These are phyloP conservation scores for Phaffomyces thermotolerans DNA, from an alignment of 805 yeast genomes.

Conservation along the genomic window DNA sequence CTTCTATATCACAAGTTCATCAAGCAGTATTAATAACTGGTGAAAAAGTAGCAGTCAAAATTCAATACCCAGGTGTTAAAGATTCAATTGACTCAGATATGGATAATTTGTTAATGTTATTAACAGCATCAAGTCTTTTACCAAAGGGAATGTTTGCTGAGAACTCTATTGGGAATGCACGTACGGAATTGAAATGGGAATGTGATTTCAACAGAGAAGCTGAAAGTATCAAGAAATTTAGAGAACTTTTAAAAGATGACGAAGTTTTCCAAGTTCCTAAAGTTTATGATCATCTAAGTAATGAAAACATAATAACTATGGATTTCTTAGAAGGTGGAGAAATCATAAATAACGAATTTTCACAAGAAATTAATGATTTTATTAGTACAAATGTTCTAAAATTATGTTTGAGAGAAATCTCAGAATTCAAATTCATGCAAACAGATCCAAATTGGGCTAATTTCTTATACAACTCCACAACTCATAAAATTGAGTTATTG, in stretches of 20 bases:
- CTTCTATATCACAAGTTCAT: conserved; percentile 97
- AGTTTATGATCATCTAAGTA: conserved; percentile 70
- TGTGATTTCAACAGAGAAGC: conserved; percentile 94
- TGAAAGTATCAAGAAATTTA: conserved; percentile 59
- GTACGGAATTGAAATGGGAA: conserved; percentile 94
- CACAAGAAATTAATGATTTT: conserved; percentile 69
- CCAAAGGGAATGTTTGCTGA: conserved; percentile 92
- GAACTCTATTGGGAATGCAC: conserved; percentile 85
- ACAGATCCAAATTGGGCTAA: conserved; percentile 99
- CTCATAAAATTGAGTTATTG: conserved; percentile 70
- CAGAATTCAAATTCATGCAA: conserved; percentile 85
- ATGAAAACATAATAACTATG: conserved; percentile 85
- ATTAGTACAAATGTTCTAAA: conserved; percentile 84
- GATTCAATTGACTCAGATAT: conserved; percentile 90
- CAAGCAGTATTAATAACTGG: conserved; percentile 62
- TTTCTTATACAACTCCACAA: conserved; percentile 70
- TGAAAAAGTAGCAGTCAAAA: conserved; percentile 83
- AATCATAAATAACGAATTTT: conserved; percentile 68
- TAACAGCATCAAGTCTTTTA: conserved; percentile 78
- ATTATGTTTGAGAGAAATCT: conserved; percentile 78
- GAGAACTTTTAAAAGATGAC: conserved; percentile 50
- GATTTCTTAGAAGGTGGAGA: conserved; percentile 78
- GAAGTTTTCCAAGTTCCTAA: conserved; percentile 72
- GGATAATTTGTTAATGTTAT: conserved; percentile 70
- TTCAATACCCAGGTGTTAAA: conserved; percentile 96